Percentiles rank a stretch among this genome's conserved stretches.
Conservation (phyloP, 345 rosid species). For the Ceriops decandra region DNA sequence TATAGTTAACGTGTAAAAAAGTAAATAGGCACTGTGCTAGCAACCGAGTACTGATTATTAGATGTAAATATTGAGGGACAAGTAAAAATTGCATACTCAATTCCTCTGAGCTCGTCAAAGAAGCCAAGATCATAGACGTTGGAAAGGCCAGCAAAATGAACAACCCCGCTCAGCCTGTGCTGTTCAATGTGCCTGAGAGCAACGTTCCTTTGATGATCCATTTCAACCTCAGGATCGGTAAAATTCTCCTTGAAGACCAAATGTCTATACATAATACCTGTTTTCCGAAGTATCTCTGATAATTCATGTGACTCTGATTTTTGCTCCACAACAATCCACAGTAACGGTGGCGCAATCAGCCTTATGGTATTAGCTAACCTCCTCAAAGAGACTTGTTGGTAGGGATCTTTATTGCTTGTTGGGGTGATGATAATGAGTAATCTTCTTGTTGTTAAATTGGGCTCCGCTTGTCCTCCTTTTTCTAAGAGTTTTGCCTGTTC, state of each 20-base stretch:
- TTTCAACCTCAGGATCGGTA: constrained; percentile 52
- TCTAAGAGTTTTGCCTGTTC: constrained; percentile 8
- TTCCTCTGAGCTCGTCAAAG: constrained; percentile 68
- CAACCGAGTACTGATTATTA: neutral
- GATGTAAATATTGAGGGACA: neutral
- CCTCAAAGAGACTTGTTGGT: constrained; percentile 50
- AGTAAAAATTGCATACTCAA: constrained; percentile 50
- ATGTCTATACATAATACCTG: constrained; percentile 80
- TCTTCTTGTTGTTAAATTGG: constrained; percentile 32
- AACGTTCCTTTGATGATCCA: constrained; percentile 72
- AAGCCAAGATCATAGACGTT: constrained; percentile 81
- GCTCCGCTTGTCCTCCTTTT: constrained; percentile 4
- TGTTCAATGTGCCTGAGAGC: constrained; percentile 77
- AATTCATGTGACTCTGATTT: constrained; percentile 36
- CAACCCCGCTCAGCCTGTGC: constrained; percentile 70
- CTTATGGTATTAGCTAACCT: constrained; percentile 60
- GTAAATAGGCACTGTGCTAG: neutral
- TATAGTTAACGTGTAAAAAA: neutral
- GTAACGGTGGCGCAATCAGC: constrained; percentile 61
- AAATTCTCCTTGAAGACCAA: constrained; percentile 65
- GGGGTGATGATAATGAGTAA: constrained; percentile 68
- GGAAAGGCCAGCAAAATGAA: constrained; percentile 71
- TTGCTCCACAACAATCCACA: constrained; percentile 80
- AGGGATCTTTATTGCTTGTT: constrained; percentile 30
- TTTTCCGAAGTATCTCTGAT: constrained; percentile 55